These are phyloP conservation scores for Chlorella sp. DNA, from an alignment of 139 green algal genomes.

Conservation along the genomic window DNA sequence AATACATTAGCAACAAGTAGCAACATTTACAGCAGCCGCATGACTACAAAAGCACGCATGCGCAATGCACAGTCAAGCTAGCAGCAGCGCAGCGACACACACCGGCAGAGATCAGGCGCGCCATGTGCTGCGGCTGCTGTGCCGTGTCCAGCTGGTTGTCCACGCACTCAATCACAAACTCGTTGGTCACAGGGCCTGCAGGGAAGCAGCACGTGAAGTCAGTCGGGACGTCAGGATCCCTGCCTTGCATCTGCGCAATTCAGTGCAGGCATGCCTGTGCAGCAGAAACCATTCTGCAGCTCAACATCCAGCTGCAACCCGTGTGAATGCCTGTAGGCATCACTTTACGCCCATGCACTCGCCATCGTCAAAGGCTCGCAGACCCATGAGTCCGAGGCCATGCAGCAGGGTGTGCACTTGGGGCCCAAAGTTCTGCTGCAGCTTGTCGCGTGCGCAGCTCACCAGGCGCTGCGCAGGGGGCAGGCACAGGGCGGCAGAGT, in stretches of 20 bases:
- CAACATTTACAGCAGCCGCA: not conserved
- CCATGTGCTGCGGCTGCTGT: not conserved
- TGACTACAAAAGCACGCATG: not conserved
- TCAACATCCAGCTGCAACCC: not conserved
- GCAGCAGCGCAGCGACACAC: not conserved
- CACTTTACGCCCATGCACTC: not conserved
- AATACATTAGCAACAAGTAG: no score
- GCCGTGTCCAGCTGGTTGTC: not conserved
- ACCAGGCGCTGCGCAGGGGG: not conserved
- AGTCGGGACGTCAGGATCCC: no score
- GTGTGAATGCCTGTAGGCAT: not conserved
- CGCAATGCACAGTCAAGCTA: no score
- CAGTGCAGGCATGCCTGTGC: no score
- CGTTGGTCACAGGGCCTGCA: not conserved
- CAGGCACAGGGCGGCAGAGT: not conserved
- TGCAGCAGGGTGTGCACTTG: constrained; percentile 1
- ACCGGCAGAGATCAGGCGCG: not conserved
- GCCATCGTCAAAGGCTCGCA: not conserved
- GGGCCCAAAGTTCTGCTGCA: not conserved
- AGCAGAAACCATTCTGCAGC: no score
- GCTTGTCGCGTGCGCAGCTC: not conserved
- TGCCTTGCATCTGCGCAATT: no score
- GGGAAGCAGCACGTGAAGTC: not conserved
- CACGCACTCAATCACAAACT: not conserved
- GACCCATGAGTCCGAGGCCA: not conserved